phyloP scores from a whole-genome alignment of 192 early-diverging fungal genomes.

The Gryganskiella cystojenkinii region DNA sequence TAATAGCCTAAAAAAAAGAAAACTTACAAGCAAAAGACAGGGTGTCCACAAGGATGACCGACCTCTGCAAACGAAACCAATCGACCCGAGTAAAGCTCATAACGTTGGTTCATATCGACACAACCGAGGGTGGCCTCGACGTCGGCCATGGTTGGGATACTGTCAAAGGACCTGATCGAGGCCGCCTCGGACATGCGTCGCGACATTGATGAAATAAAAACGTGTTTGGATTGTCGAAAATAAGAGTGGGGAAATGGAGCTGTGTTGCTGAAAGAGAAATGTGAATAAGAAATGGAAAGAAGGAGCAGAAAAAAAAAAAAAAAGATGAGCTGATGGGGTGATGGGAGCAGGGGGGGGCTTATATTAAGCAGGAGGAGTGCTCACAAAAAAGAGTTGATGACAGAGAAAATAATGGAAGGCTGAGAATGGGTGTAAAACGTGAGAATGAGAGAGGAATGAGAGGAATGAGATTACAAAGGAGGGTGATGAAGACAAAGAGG shows the following conservation, averaged over 20 bases:
- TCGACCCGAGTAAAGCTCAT: conserved; percentile 51
- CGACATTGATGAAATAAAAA: no score
- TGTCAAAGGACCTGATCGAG: conserved; percentile 45
- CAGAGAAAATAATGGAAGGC: not conserved
- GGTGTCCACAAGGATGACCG: conserved; percentile 51
- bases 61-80: conserved; percentile 56
- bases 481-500: not conserved
- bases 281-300: not conserved
- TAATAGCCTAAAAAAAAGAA: not conserved
- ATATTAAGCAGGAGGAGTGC: not conserved
- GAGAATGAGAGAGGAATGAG: not conserved
- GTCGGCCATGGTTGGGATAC: conserved; percentile 51
- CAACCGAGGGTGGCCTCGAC: conserved; percentile 49
- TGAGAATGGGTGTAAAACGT: not conserved
- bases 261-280: no score
- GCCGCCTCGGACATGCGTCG: conserved; percentile 52
- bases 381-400: not conserved
- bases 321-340: not conserved
- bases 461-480: not conserved
- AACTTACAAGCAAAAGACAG: conserved; percentile 55
- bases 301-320: no score
- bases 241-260: no score
- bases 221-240: no score
- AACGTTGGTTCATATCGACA: conserved; percentile 56
- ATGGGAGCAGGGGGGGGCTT: not conserved